Base-by-base conservation (phyloP, 2,329 filamentous ascomycete species). In the Scorias spongiosa region DNA sequence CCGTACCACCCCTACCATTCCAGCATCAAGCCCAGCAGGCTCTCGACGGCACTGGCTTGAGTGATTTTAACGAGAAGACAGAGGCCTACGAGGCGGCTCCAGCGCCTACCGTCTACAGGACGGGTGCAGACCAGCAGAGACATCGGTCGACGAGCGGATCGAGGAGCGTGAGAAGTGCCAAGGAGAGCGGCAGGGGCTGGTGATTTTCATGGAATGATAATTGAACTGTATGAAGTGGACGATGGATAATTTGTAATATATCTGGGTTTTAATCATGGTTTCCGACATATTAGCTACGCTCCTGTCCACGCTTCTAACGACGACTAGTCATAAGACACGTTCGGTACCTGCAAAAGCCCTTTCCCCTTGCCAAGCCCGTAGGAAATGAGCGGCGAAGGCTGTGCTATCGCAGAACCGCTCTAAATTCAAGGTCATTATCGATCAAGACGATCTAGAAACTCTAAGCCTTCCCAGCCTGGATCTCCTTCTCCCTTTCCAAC, bases 401-500 rank as follows among this genome's bases (percentile, higher is more conserved):
- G 7, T 26, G 20, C 20, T 26, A 7, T 26, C 20, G 20, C 20
- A 26, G 4, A 26, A 26, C 20, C 20, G 7, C 4, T 26, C 20
- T 26, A 26, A 3, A 26, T 26, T 26, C 4, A 26, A 26, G 4
- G 20, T 26, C 20, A 26, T 26, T 26, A 26, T 26, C 20, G 20
- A 26, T 26, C 20, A 7, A 26, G 20, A 26, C 20, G 20, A 26
- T 26, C 20, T 26, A 26, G 20, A 36, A 5, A 12, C 4, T 5
- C 32, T 36, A 36, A 36, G 32, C 32, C 15, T 36, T 36, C 11
- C 32, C 32, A 15, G 32, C 32, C 15, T 36, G 11, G 12, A 36
- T 47, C 51, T 62, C 60, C 46, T 52, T 62, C 47, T 64, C 62
- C 49, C 59, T 58, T 52, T 61, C 54, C 39, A 63, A 58, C 46